Conservation (phyloP, 1,139 yeast genomes). For the Yamadazyma membranifaciens region DNA sequence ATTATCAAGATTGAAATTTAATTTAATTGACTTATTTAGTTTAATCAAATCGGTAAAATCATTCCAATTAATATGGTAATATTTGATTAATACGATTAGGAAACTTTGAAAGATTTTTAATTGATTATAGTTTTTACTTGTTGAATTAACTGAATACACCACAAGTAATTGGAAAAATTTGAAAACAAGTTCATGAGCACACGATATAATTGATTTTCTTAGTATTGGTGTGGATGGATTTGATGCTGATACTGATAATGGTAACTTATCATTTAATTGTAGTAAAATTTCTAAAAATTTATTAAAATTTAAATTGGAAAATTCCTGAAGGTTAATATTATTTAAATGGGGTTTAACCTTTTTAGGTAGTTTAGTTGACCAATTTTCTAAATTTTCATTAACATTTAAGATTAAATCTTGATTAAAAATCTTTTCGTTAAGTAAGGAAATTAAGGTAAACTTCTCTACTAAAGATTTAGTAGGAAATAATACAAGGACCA, state of each 20-base stretch:
- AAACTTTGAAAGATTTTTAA: slow-evolving; percentile 34
- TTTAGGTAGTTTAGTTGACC: slow-evolving; percentile 26
- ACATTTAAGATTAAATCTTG: slow-evolving; percentile 25
- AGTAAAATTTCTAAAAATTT: slow-evolving; percentile 33
- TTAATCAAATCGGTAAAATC: slow-evolving; percentile 32
- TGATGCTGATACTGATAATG: slow-evolving; percentile 46
- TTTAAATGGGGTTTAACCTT: slow-evolving; percentile 22
- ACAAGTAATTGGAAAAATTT: slow-evolving; percentile 36
- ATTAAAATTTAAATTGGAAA: slow-evolving; percentile 30
- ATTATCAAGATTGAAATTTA: slow-evolving; percentile 37
- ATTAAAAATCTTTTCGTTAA: slow-evolving; percentile 33
- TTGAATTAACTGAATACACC: slow-evolving; percentile 37
- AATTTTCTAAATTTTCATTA: slow-evolving; percentile 25
- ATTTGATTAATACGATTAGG: slow-evolving; percentile 33
- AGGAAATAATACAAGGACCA: slow-evolving; percentile 32
- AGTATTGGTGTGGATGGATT: slow-evolving; percentile 45
- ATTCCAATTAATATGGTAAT: slow-evolving; percentile 47
- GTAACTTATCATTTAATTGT: slow-evolving; percentile 42
- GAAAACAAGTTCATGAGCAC: slow-evolving; percentile 27
- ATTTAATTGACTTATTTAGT: slow-evolving; percentile 34
- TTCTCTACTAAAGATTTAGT: slow-evolving; percentile 25
- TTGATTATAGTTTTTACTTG: slow-evolving; percentile 31
- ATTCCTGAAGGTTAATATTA: slow-evolving; percentile 29
- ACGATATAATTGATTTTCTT: slow-evolving; percentile 22
- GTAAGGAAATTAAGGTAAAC: slow-evolving; percentile 31